Percentiles rank a stretch among this genome's conserved stretches.
These are phyloP conservation scores for Myriangium duriaei DNA, from an alignment of 2,329 filamentous ascomycete genomes.

Conservation along the genomic window DNA sequence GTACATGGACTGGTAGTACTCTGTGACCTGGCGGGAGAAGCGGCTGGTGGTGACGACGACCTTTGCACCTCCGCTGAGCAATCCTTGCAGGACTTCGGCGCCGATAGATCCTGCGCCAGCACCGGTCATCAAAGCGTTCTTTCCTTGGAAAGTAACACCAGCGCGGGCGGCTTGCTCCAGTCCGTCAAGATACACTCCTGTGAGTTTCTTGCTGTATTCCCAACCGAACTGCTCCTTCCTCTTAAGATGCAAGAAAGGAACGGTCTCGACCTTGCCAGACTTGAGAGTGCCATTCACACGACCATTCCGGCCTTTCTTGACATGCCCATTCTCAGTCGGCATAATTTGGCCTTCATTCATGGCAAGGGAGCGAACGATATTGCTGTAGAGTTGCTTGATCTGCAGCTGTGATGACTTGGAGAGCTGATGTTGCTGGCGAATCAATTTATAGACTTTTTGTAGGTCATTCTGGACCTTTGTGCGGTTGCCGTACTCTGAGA, in stretches of 20 bases:
- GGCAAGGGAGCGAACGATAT: conserved; percentile 81
- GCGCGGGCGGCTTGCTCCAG: conserved; percentile 76
- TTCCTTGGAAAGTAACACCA: conserved; percentile 85
- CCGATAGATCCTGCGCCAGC: conserved; percentile 96
- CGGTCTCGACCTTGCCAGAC: conserved; percentile 84
- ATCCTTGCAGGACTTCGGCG: conserved; percentile 86
- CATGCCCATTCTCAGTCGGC: conserved; percentile 60
- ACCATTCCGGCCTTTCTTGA: conserved; percentile 43
- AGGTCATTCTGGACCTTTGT: conserved; percentile 97
- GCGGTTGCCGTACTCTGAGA: conserved; percentile 95
- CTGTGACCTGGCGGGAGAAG: conserved; percentile 92
- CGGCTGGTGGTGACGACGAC: conserved; percentile 93
- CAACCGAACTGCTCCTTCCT: conserved; percentile 86
- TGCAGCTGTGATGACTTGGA: conserved; percentile 93
- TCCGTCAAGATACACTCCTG: conserved; percentile 81
- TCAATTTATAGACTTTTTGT: conserved; percentile 91
- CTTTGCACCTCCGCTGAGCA: conserved; percentile 93
- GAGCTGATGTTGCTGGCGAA: conserved; percentile 95
- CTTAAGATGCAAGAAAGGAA: conserved; percentile 95
- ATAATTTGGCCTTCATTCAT: conserved; percentile 99
- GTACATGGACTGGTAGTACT: conserved; percentile 99
- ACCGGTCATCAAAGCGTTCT: conserved; percentile 96
- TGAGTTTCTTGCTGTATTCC: conserved; percentile 99
- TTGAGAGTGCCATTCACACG: conserved; percentile 47
- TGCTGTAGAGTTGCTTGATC: conserved; percentile 89